Conservation (phyloP, 495 filamentous ascomycete species). For the Viridothelium virens region DNA sequence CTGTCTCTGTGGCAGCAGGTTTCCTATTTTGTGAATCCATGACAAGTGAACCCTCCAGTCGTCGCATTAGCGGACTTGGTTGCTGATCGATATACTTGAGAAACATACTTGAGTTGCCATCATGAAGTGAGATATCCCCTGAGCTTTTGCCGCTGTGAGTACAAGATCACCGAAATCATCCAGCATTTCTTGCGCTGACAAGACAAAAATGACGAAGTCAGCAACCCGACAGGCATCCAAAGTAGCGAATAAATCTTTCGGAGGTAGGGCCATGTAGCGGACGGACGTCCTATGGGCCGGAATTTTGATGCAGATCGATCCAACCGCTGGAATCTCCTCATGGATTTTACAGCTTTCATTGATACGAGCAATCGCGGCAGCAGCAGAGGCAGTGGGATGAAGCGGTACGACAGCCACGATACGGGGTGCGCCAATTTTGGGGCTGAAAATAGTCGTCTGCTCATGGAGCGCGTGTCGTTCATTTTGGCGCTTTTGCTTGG, state of each 20-base stretch:
- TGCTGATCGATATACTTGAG: background rate
- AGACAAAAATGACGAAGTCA: conserved; percentile 78
- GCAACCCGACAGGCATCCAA: conserved; percentile 82
- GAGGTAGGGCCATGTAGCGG: conserved; percentile 60
- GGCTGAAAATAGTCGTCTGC: conserved; percentile 69
- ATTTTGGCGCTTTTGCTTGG: conserved; percentile 70
- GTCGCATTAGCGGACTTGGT: background rate
- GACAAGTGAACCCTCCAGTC: conserved; percentile 49
- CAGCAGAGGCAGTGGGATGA: conserved; percentile 58
- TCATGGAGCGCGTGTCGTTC: conserved; percentile 75
- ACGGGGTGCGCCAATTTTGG: conserved; percentile 75
- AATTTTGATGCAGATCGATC: conserved; percentile 56
- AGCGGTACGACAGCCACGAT: conserved; percentile 89
- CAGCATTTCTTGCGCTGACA: conserved; percentile 75
- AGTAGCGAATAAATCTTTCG: conserved; percentile 60
- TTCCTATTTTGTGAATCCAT: conserved; percentile 71
- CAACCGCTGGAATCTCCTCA: conserved; percentile 52
- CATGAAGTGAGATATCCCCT: conserved; percentile 8
- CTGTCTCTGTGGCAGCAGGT: conserved; percentile 63
- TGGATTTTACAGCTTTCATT: conserved; percentile 73
- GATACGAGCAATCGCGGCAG: conserved; percentile 57
- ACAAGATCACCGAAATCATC: conserved; percentile 63
- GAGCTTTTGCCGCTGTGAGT: background rate
- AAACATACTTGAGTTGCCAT: conserved; percentile 16
- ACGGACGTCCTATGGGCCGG: conserved; percentile 91